Evolutionary conservation across 192 early-diverging fungal genomes (phyloP).

Genomic region (Coemansia pectinata): DNA sequence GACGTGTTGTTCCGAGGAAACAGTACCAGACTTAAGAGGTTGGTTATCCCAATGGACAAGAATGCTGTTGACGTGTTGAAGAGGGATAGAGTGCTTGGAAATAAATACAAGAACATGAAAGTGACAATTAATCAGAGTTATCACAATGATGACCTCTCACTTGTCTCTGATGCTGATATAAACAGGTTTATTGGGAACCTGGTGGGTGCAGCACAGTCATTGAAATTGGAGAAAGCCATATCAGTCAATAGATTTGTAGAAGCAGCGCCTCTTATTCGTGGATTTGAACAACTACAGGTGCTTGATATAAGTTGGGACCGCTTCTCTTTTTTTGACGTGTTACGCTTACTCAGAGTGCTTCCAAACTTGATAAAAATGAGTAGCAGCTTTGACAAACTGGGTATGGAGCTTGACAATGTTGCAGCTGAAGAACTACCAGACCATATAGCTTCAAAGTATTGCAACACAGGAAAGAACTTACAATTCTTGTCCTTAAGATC

Average conservation of each 20-base stretch:
- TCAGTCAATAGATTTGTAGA: not conserved
- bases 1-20: not conserved
- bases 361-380: not conserved
- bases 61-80: slow-evolving; percentile 21
- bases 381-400: not conserved
- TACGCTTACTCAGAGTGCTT: not conserved
- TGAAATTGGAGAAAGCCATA: not conserved
- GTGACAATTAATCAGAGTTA: slow-evolving; percentile 94
- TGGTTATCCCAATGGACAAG: not conserved
- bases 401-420: not conserved
- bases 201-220: not conserved
- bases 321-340: not conserved
- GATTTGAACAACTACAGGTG: not conserved
- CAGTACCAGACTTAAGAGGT: not conserved
- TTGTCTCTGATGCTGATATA: slow-evolving; percentile 37
- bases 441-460: not conserved
- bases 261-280: not conserved
- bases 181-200: slow-evolving; percentile 73
- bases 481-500: not conserved
- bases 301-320: not conserved
- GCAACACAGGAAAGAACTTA: not conserved
- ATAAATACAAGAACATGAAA: slow-evolving; percentile 65
- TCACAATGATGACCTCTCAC: slow-evolving; percentile 81
- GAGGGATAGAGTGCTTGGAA: slow-evolving; percentile 65
- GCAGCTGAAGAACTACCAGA: not conserved